Evolutionary conservation across 2,329 filamentous ascomycete species (phyloP), one percentile per base, ranked within the genome.

Genomic region (Penicillium brevicompactum): DNA sequence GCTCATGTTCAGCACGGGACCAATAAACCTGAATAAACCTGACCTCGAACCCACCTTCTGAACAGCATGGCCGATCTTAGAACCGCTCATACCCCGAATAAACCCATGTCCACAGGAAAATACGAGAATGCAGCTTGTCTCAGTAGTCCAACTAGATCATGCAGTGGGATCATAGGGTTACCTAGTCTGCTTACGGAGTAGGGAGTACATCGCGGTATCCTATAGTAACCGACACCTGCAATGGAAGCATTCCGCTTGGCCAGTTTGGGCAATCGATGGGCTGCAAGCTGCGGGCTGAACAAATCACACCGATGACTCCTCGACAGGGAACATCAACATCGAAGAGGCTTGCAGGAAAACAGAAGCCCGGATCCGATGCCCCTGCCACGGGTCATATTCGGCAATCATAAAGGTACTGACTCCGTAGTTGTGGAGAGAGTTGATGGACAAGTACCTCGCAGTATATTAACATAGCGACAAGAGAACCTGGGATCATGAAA

Each of bases 181-280:
- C 11, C 46, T 24, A 49, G 30, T 37, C 37, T n/a, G 34, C 14
- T n/a, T 16, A 37, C 18, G 18, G 18, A 18, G 18, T 18, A 18
- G 18, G 18, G 18, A 18, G 18, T 18, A 18, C 18, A 27, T 22
- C n/a, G 34, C 14, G 7, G 13, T 14, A 18, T 40, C 40, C 41
- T 27, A 27, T 5, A n/a, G 7, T 11, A 32, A 46, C 46, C 41
- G 40, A 54, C 38, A 18, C 46, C 16, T 27, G 5, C 10, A 21
- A 21, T 32, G 61, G 49, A 62, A 62, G 45, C 34, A 53, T 53
- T 60, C 61, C 57, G 59, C 54, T 60, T 60, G 53, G 57, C 32
- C 55, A 9, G 7, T 43, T 34, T 31, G 30, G 27, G 46, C 34
- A 46, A 31, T 46, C 41, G n/a, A 27, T 42, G 18, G 3, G 8